phyloP scores from a whole-genome alignment of 345 rosid species.

The Lumnitzera racemosa region DNA sequence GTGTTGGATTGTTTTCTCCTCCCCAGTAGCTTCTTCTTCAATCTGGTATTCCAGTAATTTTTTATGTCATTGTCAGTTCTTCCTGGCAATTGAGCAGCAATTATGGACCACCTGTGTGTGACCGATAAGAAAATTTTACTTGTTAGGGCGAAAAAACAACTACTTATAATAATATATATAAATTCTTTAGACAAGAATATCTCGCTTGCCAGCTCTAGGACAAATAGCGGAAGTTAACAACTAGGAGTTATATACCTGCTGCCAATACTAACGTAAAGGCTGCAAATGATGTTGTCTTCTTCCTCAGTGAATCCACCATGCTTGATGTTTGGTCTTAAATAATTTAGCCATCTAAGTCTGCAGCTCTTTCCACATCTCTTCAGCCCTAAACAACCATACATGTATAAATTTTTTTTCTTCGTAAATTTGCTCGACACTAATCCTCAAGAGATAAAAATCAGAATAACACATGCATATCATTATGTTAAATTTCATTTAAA shows the following conservation, averaged over 20 bases:
- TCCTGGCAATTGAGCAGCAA: conserved; percentile 91
- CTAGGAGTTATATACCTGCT: conserved; percentile 56
- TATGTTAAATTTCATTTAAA: no score
- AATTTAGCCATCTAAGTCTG: conserved; percentile 96
- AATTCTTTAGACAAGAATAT: not conserved
- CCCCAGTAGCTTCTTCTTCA: conserved; percentile 83
- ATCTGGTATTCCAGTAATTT: conserved; percentile 86
- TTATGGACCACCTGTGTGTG: conserved; percentile 71
- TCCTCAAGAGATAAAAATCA: no score
- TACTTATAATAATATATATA: not conserved
- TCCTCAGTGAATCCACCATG: conserved; percentile 99
- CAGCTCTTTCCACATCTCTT: conserved; percentile 99
- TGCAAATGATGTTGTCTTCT: conserved; percentile 98
- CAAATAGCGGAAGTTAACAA: not conserved
- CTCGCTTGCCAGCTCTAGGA: not conserved
- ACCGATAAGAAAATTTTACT: no score
- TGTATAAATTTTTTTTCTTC: no score
- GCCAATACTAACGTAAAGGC: conserved; percentile 97
- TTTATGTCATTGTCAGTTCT: conserved; percentile 88
- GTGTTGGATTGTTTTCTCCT: conserved; percentile 47
- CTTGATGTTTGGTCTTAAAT: conserved; percentile 92
- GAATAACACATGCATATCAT: no score
- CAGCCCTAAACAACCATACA: conserved; percentile 36
- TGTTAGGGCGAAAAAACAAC: not conserved
- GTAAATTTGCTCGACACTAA: no score